Evolutionary conservation across 345 rosid genomes (phyloP).

Genomic region (Kernera saxatilis): DNA sequence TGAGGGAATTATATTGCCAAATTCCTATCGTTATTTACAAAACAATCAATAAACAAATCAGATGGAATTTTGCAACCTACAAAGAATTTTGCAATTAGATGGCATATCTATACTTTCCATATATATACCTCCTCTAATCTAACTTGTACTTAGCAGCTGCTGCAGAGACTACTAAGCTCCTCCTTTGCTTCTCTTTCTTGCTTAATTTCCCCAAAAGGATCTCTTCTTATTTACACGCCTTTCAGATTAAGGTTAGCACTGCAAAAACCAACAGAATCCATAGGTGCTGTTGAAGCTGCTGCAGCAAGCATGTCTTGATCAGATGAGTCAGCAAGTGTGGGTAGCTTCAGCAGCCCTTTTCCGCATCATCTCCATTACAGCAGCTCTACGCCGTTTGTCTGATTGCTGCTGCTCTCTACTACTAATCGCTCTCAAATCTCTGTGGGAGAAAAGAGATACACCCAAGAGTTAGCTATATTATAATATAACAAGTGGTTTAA

Average conservation of each 20-base stretch:
- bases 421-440: slow-evolving; percentile 62
- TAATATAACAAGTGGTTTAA: background rate
- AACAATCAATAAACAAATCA: slow-evolving; percentile 7
- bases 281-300: background rate
- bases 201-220: background rate
- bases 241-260: background rate
- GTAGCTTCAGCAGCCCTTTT: slow-evolving; percentile 88
- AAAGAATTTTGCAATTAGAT: too few species aligned
- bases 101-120: background rate
- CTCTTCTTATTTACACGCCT: background rate
- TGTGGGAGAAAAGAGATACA: slow-evolving; percentile 25
- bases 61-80: background rate
- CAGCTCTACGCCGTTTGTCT: slow-evolving; percentile 78
- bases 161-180: background rate
- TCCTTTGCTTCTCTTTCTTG: background rate
- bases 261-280: background rate
- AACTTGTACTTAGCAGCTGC: background rate
- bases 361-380: slow-evolving; percentile 97
- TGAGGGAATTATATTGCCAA: background rate
- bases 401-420: slow-evolving; percentile 82
- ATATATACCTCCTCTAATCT: background rate
- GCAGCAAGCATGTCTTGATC: background rate
- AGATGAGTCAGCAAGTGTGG: slow-evolving; percentile 33
- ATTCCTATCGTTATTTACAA: background rate
- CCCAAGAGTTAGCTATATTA: background rate